Evolutionary conservation across 2,329 filamentous ascomycete species (phyloP), one percentile per base, ranked within the genome.

Genomic region (Fusarium sp.): DNA sequence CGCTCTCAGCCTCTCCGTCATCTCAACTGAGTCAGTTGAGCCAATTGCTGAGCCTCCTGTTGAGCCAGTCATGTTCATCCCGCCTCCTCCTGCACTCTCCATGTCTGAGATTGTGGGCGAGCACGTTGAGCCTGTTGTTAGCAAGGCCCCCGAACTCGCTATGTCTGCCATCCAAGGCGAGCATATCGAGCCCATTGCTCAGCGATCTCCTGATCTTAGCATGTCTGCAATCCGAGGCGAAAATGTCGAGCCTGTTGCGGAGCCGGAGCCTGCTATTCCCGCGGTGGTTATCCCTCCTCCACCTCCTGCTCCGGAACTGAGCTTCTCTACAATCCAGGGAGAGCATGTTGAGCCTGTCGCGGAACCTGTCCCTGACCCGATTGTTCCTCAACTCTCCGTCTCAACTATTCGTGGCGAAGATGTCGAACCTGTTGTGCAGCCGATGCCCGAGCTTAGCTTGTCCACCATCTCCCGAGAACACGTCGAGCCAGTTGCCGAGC

Each of bases 81-180:
- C 72, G 11, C 64, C 72, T n/a, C 72, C 64, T 17, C 73, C 73
- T 3, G 40, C 70, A 11, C 40, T 75, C 24, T 73, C 70, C 14
- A 65, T 75, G 53, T 74, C 73, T 12, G 55, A 67, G 5, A 71
- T 75, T 9, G 16, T 61, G n/a, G 59, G 55, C 42, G 61, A 75
- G 36, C 57, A 75, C 5, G 42, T 73, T 42, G 80, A 83, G 62
- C 82, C 82, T 5, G 56, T 80, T 11, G 72, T 40, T 22, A 60
- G 29, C 22, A 67, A 63, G 66, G 59, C 53, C 14, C 72, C 72
- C 9, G 60, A 72, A 40, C 69, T 73, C 27, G 64, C 55, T 36
- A 67, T 78, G 59, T 77, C 75, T 24, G 53, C 40, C 20, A 71
- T 62, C 69, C 80, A 58, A 67, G 70, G 31, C 66, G 80, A 56